Evolutionary conservation across 1,139 yeast genomes (phyloP), one percentile per base, ranked within the genome.

Genomic region (Debaryomycetaceae sp.): DNA sequence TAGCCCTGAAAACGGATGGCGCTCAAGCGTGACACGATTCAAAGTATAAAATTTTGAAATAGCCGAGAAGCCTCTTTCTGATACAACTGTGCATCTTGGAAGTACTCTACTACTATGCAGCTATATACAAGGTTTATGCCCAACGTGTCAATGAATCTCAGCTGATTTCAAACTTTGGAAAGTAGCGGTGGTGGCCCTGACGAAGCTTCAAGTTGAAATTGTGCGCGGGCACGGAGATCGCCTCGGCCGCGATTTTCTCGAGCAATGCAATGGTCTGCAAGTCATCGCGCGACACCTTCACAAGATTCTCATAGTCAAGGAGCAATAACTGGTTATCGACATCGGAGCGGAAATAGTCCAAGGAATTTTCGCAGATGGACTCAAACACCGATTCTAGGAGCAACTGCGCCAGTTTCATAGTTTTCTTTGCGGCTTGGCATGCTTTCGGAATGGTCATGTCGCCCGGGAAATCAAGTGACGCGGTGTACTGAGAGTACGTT

Each of bases 131-230:
- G n/a, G n/a, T n/a, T n/a, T n/a, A n/a, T n/a, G n/a, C n/a, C n/a
- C n/a, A n/a, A n/a, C n/a, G n/a, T n/a, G n/a, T n/a, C n/a, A n/a
- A n/a, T n/a, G n/a, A n/a, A n/a, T n/a, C n/a, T n/a, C n/a, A n/a
- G n/a, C n/a, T n/a, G n/a, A n/a, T n/a, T n/a, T n/a, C n/a, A n/a
- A 62, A 33, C 15, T 50, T 45, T 4, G 72, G 71, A 42, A 64
- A 66, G 37, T 57, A 61, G 24, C 47, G 44, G 40, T 66, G 66
- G 36, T 53, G 53, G 1, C 65, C 68, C 4, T 43, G 39, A 4
- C 37, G 32, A 6, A 49, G 35, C 2, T 31, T 38, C 15, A 51
- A 38, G 22, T 32, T 40, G 25, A 42, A 43, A 7, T n/a, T 10
- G 8, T 6, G 10, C 6, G 10, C 12, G 16, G 18, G 27, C 14